Percentiles rank a stretch among this genome's conserved stretches.
Evolutionary conservation across 139 green algal species (phyloP).

Genomic region (Closterium sp.): DNA sequence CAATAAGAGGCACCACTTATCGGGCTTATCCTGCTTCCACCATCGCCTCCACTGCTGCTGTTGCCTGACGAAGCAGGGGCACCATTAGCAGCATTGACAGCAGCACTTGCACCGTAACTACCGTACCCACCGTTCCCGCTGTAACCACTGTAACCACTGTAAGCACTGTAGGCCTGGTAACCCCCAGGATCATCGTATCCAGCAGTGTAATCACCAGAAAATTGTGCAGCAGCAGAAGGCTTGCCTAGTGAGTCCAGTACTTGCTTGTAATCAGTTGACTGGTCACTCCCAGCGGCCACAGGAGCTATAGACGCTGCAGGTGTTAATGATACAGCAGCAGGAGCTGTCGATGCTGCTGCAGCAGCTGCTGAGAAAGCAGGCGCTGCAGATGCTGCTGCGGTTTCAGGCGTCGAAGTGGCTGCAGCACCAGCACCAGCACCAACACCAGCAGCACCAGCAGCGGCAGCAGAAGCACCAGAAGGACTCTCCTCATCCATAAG

Average conservation of each 20-base stretch:
- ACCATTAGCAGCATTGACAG: too few relatives aligned
- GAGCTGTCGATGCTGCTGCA: neutral
- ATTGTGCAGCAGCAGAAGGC: too few relatives aligned
- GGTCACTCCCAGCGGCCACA: neutral
- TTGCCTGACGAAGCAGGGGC: too few relatives aligned
- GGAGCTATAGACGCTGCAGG: neutral
- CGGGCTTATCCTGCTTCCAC: neutral
- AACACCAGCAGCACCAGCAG: neutral
- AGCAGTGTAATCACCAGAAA: too few relatives aligned
- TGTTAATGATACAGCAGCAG: too few relatives aligned
- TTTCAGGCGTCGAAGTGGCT: too few relatives aligned
- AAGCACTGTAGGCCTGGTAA: too few relatives aligned
- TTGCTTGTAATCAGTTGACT: too few relatives aligned
- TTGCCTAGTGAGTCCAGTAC: too few relatives aligned
- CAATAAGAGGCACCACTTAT: neutral
- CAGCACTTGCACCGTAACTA: neutral
- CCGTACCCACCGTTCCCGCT: neutral
- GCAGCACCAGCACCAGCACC: neutral
- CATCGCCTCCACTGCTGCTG: neutral
- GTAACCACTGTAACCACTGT: neutral
- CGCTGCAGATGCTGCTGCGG: too few relatives aligned
- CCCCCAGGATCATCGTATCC: too few relatives aligned
- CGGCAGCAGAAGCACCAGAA: neutral
- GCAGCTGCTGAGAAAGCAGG: neutral
- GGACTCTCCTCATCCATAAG: neutral